A percentile compares a stretch with the other conserved stretches of the same genome.
phyloP scores from a whole-genome alignment of 768 basidiomycete species.

The Suillus cothurnatus region DNA sequence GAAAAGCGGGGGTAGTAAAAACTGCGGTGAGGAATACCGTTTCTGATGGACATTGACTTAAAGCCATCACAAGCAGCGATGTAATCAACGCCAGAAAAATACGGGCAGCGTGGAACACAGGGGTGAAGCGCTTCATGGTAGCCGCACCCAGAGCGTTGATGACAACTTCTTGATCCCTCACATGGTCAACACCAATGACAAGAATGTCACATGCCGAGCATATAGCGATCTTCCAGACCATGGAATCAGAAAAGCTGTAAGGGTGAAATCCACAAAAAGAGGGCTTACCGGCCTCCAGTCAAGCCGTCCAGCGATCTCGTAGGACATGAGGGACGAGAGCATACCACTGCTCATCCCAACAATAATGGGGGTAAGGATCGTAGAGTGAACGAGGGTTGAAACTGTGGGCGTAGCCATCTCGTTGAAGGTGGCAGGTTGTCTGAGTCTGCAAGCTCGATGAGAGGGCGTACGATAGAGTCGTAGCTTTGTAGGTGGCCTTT shows the following conservation, averaged over 20 bases:
- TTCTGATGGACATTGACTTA: not conserved
- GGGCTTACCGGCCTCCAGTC: slow-evolving; percentile 4
- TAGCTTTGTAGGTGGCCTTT: not conserved
- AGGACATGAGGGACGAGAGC: not conserved
- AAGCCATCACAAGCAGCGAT: not conserved
- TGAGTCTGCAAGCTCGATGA: not conserved
- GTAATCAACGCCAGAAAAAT: not conserved
- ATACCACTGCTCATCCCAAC: not conserved
- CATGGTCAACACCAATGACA: not conserved
- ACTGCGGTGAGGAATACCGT: not conserved
- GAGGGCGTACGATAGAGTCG: not conserved
- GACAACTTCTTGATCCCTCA: not conserved
- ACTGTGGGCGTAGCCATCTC: no score
- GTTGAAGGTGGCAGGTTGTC: not conserved
- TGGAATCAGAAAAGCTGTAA: not conserved
- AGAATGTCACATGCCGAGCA: not conserved
- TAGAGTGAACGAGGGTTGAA: not conserved
- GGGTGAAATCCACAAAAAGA: not conserved
- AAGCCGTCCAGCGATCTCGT: not conserved
- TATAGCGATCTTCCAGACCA: not conserved
- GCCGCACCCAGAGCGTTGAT: not conserved
- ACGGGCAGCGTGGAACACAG: not conserved
- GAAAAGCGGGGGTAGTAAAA: no score
- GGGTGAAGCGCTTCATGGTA: not conserved
- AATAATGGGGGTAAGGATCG: not conserved